Conservation (phyloP, 805 yeast species). For the Saturnispora mendoncae region DNA sequence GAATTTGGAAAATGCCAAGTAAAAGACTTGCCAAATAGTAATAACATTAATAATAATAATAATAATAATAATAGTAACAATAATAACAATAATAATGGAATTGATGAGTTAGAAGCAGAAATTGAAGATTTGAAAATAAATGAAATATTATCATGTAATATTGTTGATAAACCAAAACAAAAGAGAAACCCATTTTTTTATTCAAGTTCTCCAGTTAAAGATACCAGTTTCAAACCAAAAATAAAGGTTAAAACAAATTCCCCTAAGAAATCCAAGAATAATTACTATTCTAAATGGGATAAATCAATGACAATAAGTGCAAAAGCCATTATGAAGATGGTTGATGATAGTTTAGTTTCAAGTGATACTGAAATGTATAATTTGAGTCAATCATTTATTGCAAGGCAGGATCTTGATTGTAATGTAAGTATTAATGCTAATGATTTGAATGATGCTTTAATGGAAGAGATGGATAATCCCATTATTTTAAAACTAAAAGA, state of each 20-base stretch:
- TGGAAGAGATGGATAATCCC: not conserved
- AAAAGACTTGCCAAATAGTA: slow-evolving; percentile 2
- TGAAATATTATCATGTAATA: not conserved
- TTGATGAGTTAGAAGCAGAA: slow-evolving; percentile 7
- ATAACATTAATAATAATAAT: no score
- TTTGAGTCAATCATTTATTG: slow-evolving; percentile 16
- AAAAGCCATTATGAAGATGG: slow-evolving; percentile 31
- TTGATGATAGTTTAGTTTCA: slow-evolving; percentile 31
- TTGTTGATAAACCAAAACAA: not conserved
- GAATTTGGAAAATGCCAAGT: slow-evolving; percentile 7
- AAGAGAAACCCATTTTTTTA: not conserved
- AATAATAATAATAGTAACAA: no score
- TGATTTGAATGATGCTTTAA: slow-evolving; percentile 24
- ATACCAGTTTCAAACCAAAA: slow-evolving; percentile 5
- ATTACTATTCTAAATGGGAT: slow-evolving; percentile 25
- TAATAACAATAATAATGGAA: not conserved
- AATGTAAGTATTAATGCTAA: slow-evolving; percentile 24
- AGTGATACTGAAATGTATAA: slow-evolving; percentile 28
- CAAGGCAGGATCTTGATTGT: slow-evolving; percentile 7
- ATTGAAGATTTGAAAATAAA: slow-evolving; percentile 20
- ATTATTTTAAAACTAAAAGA: not conserved
- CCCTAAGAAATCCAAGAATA: slow-evolving; percentile 6
- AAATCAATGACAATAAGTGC: slow-evolving; percentile 31
- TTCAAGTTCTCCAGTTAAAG: slow-evolving; percentile 1
- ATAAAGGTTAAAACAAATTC: slow-evolving; percentile 9